Evolutionary conservation across 179 eudicot species (phyloP).

Genomic region (Sideroxylon spinosum): DNA sequence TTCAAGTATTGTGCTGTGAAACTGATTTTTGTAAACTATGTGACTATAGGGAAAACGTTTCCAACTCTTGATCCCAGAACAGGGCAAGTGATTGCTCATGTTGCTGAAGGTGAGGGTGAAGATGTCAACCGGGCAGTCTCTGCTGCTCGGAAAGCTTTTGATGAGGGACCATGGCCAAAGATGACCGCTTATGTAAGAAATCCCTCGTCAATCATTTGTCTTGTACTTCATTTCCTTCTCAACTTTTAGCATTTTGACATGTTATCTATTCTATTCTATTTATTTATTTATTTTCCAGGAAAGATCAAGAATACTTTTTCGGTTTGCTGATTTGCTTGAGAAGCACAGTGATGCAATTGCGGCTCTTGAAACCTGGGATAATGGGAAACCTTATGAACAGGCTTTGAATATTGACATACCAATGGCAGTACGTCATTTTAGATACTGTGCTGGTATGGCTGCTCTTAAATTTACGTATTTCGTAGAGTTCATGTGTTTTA

Average conservation of each 20-base stretch:
- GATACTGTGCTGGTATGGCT: constrained; percentile 30
- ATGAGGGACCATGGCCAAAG: constrained; percentile 34
- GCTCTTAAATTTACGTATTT: background rate
- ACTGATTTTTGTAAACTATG: background rate
- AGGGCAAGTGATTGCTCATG: constrained; percentile 29
- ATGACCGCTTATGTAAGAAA: constrained; percentile 32
- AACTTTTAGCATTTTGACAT: too few relatives aligned
- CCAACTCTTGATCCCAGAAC: constrained; percentile 27
- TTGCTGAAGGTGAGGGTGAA: constrained; percentile 26
- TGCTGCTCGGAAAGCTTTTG: constrained; percentile 37
- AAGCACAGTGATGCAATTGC: constrained; percentile 27
- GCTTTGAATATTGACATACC: constrained; percentile 25
- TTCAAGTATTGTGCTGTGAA: background rate
- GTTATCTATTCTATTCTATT: background rate
- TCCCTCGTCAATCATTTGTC: background rate
- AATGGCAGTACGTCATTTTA: constrained; percentile 20
- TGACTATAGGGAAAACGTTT: constrained; percentile 22
- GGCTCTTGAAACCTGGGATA: constrained; percentile 34
- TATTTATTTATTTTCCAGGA: constrained; percentile 19
- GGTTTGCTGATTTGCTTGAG: constrained; percentile 31
- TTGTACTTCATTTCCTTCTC: background rate
- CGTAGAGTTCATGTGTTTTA: background rate
- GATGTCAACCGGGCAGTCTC: constrained; percentile 31
- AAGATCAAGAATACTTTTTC: constrained; percentile 23
- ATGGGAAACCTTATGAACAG: constrained; percentile 33